A percentile compares a stretch with the other conserved stretches of the same genome.
Evolutionary conservation across 345 rosid species (phyloP).

Genomic region (Barbarea vulgaris): DNA sequence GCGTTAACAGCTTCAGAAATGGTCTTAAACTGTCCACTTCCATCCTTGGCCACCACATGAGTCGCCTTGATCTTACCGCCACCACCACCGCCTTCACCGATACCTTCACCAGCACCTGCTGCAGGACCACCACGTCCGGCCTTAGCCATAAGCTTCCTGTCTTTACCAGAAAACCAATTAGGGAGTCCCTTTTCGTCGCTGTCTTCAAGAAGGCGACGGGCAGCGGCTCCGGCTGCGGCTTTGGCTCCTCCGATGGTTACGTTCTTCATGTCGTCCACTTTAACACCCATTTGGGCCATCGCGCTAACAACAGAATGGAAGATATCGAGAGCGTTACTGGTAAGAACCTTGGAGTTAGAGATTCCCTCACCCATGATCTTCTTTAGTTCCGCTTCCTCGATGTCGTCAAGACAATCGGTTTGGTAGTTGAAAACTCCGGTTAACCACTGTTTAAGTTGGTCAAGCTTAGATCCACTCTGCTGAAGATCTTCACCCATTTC

Average conservation of each 20-base stretch:
- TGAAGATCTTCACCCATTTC: slow-evolving; percentile 45
- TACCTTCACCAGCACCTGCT: slow-evolving; percentile 31
- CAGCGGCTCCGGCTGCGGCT: not conserved
- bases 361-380: slow-evolving; percentile 42
- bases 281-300: slow-evolving; percentile 31
- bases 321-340: slow-evolving; percentile 60
- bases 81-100: slow-evolving; percentile 33
- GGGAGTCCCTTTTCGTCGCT: slow-evolving; percentile 44
- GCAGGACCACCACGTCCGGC: slow-evolving; percentile 31
- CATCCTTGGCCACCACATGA: slow-evolving; percentile 77
- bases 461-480: slow-evolving; percentile 35
- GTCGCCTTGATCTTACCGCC: slow-evolving; percentile 47
- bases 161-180: slow-evolving; percentile 57
- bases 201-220: slow-evolving; percentile 48
- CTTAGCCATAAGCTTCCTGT: slow-evolving; percentile 59
- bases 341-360: slow-evolving; percentile 40
- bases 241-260: not conserved
- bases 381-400: slow-evolving; percentile 30
- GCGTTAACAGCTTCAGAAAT: slow-evolving; percentile 53
- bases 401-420: slow-evolving; percentile 42
- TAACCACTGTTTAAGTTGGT: slow-evolving; percentile 45
- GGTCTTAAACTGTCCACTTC: slow-evolving; percentile 67
- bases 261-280: slow-evolving; percentile 32
- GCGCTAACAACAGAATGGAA: slow-evolving; percentile 40
- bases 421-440: slow-evolving; percentile 45